Evolutionary conservation across 2,329 filamentous ascomycete species (phyloP).

Genomic region (Xylaria sp.): DNA sequence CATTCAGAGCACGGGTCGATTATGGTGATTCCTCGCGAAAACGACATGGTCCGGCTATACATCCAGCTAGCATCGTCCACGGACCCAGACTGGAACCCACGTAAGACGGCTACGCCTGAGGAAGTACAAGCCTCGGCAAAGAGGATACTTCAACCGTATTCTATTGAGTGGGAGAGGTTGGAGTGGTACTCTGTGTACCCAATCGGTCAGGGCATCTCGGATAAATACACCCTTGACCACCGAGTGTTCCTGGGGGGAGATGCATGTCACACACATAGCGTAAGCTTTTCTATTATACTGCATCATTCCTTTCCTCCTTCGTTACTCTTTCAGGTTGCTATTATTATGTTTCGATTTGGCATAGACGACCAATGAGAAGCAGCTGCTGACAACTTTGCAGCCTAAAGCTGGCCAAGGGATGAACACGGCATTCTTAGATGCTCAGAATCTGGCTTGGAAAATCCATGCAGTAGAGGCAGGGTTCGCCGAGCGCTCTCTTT

Average conservation of each 20-base stretch:
- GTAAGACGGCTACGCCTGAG: constrained; percentile 70
- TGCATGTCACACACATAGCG: constrained; percentile 82
- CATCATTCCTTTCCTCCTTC: background rate
- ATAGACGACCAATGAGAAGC: background rate
- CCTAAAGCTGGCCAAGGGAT: constrained; percentile 83
- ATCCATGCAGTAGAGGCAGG: constrained; percentile 89
- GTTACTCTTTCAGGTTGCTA: background rate
- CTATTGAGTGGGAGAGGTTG: constrained; percentile 72
- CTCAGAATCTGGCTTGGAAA: constrained; percentile 95
- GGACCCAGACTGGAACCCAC: constrained; percentile 69
- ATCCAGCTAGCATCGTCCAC: constrained; percentile 74
- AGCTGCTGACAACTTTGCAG: constrained; percentile 57
- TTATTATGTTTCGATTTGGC: background rate
- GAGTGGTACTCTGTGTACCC: constrained; percentile 83
- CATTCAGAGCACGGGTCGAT: constrained; percentile 80
- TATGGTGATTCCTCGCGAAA: constrained; percentile 79
- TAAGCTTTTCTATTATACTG: constrained; percentile 53
- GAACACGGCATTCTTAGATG: constrained; percentile 84
- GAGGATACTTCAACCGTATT: constrained; percentile 73
- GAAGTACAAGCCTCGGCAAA: constrained; percentile 74
- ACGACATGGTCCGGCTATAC: constrained; percentile 72
- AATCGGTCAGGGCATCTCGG: constrained; percentile 78
- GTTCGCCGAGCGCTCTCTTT: constrained; percentile 77
- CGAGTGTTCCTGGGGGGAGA: constrained; percentile 81
- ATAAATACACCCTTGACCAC: constrained; percentile 73